Conservation (phyloP, 2,329 filamentous ascomycete species). For the Dissoconium aciculare region DNA sequence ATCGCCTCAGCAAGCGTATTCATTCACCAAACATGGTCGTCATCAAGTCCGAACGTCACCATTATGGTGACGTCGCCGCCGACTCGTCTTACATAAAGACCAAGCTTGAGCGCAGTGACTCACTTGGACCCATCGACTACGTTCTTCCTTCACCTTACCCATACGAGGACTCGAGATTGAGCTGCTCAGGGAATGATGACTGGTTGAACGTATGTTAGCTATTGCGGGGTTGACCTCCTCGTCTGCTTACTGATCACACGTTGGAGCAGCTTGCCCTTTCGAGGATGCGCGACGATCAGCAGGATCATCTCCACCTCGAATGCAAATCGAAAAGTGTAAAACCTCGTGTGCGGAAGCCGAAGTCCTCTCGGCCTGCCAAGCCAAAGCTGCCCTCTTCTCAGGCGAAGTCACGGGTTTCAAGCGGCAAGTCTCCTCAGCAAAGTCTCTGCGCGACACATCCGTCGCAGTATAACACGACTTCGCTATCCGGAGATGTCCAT, state of each 20-base stretch:
- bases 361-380: too few species aligned
- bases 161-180: constrained; percentile 3
- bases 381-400: too few species aligned
- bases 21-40: too few species aligned
- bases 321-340: constrained; percentile 2
- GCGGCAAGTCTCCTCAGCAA: constrained; percentile 2
- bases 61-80: too few species aligned
- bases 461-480: constrained; percentile 5
- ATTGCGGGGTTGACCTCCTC: constrained; percentile 3
- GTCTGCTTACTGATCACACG: constrained; percentile 6
- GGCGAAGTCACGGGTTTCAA: constrained; percentile 4
- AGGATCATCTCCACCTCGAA: constrained; percentile 2
- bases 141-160: too few species aligned
- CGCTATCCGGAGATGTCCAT: constrained; percentile 1
- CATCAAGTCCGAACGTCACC: too few species aligned
- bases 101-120: too few species aligned
- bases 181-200: constrained; percentile 3
- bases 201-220: constrained; percentile 10
- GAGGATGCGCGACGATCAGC: constrained; percentile 7
- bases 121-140: too few species aligned
- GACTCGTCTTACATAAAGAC: too few species aligned
- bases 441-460: constrained; percentile 8
- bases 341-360: too few species aligned
- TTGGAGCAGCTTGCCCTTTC: constrained; percentile 8
- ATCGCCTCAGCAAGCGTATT: too few species aligned